These are phyloP conservation scores for Castanea sativa DNA, from an alignment of 306 rosid genomes.

Conservation along the genomic window DNA sequence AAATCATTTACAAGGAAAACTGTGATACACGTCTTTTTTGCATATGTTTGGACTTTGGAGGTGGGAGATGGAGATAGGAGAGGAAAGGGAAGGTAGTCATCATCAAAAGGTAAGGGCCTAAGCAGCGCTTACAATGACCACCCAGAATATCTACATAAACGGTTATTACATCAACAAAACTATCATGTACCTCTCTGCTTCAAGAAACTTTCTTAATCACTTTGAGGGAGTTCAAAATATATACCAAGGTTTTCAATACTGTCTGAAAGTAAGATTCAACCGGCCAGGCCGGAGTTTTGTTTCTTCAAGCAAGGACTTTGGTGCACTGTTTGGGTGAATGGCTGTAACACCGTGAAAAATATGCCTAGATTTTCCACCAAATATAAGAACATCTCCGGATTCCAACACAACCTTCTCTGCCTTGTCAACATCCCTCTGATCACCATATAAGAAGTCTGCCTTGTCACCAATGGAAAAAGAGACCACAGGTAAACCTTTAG, in stretches of 20 bases:
- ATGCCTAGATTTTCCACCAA: conserved; percentile 69
- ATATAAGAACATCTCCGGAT: conserved; percentile 83
- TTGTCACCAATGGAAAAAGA: conserved; percentile 88
- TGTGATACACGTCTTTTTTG: background rate
- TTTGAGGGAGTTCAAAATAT: background rate
- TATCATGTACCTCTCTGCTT: too few relatives aligned
- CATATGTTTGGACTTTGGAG: too few relatives aligned
- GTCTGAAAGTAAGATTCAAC: conserved; percentile 75
- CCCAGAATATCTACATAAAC: conserved; percentile 1
- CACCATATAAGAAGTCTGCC: conserved; percentile 60
- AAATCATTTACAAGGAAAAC: background rate
- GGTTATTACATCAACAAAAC: background rate
- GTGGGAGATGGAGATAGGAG: too few relatives aligned
- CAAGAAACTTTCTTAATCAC: background rate
- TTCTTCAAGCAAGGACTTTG: conserved; percentile 33
- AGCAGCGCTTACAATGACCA: too few relatives aligned
- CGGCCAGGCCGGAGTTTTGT: conserved; percentile 63
- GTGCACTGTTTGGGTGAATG: conserved; percentile 49
- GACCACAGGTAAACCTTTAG: conserved; percentile 51
- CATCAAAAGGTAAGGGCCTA: too few relatives aligned
- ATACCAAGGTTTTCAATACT: conserved; percentile 32
- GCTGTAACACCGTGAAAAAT: conserved; percentile 67
- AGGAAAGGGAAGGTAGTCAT: too few relatives aligned
- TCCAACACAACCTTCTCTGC: conserved; percentile 42
- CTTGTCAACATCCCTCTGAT: conserved; percentile 38